Percentiles rank a stretch among this genome's conserved stretches.
Conservation (phyloP, 495 filamentous ascomycete species). For the Glarea lozoyensis region DNA sequence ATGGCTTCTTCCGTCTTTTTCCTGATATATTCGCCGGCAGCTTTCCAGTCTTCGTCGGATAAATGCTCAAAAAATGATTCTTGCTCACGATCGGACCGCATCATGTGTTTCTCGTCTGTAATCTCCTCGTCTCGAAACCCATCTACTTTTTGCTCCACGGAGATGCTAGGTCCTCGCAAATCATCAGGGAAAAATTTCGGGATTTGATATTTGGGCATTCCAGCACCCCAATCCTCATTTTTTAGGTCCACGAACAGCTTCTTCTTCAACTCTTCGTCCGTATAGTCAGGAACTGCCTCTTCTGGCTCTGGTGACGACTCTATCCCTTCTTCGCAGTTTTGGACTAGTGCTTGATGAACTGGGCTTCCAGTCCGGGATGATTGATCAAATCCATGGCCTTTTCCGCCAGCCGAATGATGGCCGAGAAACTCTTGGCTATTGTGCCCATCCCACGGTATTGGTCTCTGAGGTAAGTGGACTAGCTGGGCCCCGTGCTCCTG, state of each 20-base stretch:
- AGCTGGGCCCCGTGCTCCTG: too few relatives aligned
- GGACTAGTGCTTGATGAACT: background rate
- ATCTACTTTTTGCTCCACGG: slow-evolving; percentile 35
- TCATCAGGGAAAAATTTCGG: slow-evolving; percentile 15
- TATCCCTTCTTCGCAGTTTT: background rate
- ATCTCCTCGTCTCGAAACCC: slow-evolving; percentile 27
- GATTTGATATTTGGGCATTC: slow-evolving; percentile 1
- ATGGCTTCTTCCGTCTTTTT: slow-evolving; percentile 57
- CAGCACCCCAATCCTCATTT: slow-evolving; percentile 35
- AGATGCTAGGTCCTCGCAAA: slow-evolving; percentile 9
- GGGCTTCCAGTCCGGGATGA: slow-evolving; percentile 2
- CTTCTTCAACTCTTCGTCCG: slow-evolving; percentile 36
- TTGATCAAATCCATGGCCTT: too few relatives aligned
- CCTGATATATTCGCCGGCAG: slow-evolving; percentile 72
- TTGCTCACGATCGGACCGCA: too few relatives aligned
- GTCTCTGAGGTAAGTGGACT: too few relatives aligned
- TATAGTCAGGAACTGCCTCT: slow-evolving; percentile 46
- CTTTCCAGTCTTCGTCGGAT: slow-evolving; percentile 68
- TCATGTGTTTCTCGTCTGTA: too few relatives aligned
- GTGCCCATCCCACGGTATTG: too few relatives aligned
- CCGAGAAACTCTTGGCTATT: too few relatives aligned
- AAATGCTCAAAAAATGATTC: slow-evolving; percentile 52
- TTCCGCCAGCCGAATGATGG: too few relatives aligned
- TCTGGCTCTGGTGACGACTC: too few relatives aligned
- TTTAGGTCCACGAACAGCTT: slow-evolving; percentile 48